Evolutionary conservation across 176 grass and related monocot species (phyloP).

Genomic region (Cocos nucifera): DNA sequence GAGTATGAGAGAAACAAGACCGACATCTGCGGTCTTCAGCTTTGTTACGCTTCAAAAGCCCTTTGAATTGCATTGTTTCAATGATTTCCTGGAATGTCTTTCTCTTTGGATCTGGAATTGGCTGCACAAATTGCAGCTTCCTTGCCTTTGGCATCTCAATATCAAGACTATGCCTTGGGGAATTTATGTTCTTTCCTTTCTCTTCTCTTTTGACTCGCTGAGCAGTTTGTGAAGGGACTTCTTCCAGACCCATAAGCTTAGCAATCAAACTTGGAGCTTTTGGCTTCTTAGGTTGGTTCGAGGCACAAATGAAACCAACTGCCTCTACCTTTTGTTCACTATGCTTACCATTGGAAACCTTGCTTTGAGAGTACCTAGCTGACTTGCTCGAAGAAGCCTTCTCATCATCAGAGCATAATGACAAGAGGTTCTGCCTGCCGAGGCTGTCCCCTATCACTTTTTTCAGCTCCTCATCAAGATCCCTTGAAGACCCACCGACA

Average conservation of each 20-base stretch:
- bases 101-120: constrained; percentile 20
- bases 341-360: constrained; percentile 24
- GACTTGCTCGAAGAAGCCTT: constrained; percentile 36
- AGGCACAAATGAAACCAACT: constrained; percentile 3
- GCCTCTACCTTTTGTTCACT: constrained; percentile 15
- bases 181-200: constrained; percentile 30
- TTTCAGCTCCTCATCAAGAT: constrained; percentile 41
- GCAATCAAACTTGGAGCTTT: constrained; percentile 57
- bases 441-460: constrained; percentile 51
- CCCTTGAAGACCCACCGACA: constrained; percentile 13
- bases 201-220: constrained; percentile 29
- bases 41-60: constrained; percentile 30
- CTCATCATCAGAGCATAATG: constrained; percentile 28
- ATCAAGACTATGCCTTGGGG: constrained; percentile 49
- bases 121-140: constrained; percentile 1
- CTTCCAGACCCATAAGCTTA: constrained; percentile 86
- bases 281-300: constrained; percentile 24
- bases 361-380: constrained; percentile 17
- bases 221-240: constrained; percentile 26
- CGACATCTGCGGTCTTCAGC: constrained; percentile 14
- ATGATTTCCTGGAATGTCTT: constrained; percentile 28
- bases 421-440: constrained; percentile 39
- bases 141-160: constrained; percentile 68
- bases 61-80: constrained; percentile 41
- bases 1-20: background rate